These are phyloP conservation scores for Inga laurina DNA, from an alignment of 306 rosid species.

Conservation along the genomic window DNA sequence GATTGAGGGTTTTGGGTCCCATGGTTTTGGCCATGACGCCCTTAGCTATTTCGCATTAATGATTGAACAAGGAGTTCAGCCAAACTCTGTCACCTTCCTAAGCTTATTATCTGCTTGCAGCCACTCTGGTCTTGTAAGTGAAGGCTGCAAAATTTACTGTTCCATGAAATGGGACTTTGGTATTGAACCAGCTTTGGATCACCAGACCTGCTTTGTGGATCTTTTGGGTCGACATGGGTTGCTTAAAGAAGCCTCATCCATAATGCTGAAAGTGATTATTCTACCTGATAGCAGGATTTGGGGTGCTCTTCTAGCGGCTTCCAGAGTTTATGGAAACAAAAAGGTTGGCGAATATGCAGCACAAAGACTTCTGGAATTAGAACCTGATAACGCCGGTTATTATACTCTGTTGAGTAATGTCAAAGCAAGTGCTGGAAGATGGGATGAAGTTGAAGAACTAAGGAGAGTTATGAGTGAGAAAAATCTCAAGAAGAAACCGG, in stretches of 20 bases:
- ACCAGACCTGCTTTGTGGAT: constrained; percentile 63
- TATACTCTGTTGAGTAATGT: constrained; percentile 55
- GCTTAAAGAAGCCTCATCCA: constrained; percentile 53
- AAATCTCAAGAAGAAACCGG: constrained; percentile 60
- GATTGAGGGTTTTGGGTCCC: constrained; percentile 64
- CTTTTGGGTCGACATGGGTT: constrained; percentile 55
- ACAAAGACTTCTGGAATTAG: constrained; percentile 54
- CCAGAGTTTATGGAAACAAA: constrained; percentile 45
- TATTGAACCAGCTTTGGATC: constrained; percentile 57
- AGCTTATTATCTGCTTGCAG: constrained; percentile 65
- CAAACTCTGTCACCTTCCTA: constrained; percentile 56
- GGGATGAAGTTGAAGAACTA: constrained; percentile 58
- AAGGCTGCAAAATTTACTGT: constrained; percentile 47
- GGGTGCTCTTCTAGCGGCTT: constrained; percentile 66
- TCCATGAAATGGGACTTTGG: constrained; percentile 57
- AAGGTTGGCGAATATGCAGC: constrained; percentile 54
- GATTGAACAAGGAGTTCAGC: constrained; percentile 43
- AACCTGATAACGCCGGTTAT: constrained; percentile 58
- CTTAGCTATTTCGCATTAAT: constrained; percentile 39
- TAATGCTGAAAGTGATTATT: constrained; percentile 47
- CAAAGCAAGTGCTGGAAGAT: constrained; percentile 55
- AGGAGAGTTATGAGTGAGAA: constrained; percentile 51
- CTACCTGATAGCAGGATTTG: constrained; percentile 59
- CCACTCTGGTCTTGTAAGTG: constrained; percentile 62
- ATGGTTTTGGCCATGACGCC: constrained; percentile 52